phyloP scores from a whole-genome alignment of 805 yeast species.

The Saccharomycopsis fibuligera region DNA sequence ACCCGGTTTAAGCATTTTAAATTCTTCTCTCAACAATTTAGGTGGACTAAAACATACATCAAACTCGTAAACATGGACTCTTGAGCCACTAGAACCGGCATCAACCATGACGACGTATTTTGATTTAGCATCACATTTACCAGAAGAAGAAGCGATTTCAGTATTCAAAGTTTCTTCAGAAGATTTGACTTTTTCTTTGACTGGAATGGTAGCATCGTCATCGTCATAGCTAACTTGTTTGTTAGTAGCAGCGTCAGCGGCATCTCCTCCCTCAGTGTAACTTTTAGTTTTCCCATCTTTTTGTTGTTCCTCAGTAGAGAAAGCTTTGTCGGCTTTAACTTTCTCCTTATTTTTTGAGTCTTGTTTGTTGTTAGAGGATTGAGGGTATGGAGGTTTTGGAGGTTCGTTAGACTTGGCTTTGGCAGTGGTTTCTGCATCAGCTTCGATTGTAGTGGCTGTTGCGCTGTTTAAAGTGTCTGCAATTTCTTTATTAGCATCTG shows the following conservation, averaged over 20 bases:
- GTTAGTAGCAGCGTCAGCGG: not conserved
- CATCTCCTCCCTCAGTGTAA: not conserved
- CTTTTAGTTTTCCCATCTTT: slow-evolving; percentile 15
- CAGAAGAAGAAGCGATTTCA: not conserved
- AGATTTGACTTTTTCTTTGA: not conserved
- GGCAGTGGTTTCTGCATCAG: not conserved
- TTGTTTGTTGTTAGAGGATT: slow-evolving; percentile 1
- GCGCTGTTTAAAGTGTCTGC: not conserved
- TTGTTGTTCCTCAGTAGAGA: slow-evolving; percentile 18
- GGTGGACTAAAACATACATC: slow-evolving; percentile 86
- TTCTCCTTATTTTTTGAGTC: slow-evolving; percentile 11
- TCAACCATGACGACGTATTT: slow-evolving; percentile 91
- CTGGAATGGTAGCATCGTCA: slow-evolving; percentile 1
- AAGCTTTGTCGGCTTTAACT: slow-evolving; percentile 18
- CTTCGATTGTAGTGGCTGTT: not conserved
- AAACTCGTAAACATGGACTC: slow-evolving; percentile 91
- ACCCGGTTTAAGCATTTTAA: slow-evolving; percentile 90
- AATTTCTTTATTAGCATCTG: not conserved
- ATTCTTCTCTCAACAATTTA: slow-evolving; percentile 66
- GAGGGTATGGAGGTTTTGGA: slow-evolving; percentile 19
- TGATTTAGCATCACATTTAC: slow-evolving; percentile 36
- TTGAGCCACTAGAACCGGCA: slow-evolving; percentile 97
- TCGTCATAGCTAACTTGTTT: not conserved
- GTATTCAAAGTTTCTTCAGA: not conserved
- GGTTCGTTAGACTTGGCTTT: slow-evolving; percentile 1